Evolutionary conservation across 1,284 basidiomycete species (phyloP).

Genomic region (Lentinus polychrous): DNA sequence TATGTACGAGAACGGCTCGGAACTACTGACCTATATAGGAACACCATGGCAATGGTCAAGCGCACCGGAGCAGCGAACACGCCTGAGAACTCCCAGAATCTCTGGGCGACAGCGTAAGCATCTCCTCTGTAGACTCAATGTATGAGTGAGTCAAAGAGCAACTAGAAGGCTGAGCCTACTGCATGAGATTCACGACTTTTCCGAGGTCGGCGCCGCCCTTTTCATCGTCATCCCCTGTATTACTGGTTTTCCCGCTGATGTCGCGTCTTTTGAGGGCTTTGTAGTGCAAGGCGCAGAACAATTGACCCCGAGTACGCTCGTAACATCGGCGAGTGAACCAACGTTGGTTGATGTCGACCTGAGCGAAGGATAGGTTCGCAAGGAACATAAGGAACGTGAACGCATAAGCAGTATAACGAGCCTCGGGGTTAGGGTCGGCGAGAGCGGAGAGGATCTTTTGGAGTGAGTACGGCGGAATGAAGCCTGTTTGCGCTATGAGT

Average conservation of each 20-base stretch:
- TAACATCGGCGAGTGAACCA: conserved; percentile 65
- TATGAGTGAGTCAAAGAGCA: not conserved
- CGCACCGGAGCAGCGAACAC: conserved; percentile 70
- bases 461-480: conserved; percentile 56
- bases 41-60: conserved; percentile 64
- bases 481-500: conserved; percentile 29
- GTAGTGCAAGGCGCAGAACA: conserved; percentile 68
- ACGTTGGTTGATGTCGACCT: conserved; percentile 55
- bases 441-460: conserved; percentile 49
- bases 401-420: conserved; percentile 54
- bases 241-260: conserved; percentile 45
- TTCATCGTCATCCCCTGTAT: conserved; percentile 32
- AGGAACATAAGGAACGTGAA: conserved; percentile 65
- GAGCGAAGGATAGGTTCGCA: conserved; percentile 62
- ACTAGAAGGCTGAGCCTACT: conserved; percentile 36
- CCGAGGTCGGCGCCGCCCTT: conserved; percentile 51
- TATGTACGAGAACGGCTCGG: not conserved
- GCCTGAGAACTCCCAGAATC: conserved; percentile 66
- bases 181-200: conserved; percentile 68
- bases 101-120: conserved; percentile 61
- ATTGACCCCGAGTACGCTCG: conserved; percentile 60
- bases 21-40: conserved; percentile 62
- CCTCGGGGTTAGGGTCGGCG: conserved; percentile 37
- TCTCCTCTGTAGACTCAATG: conserved; percentile 42
- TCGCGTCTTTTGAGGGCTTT: conserved; percentile 59